A percentile compares a stretch with the other conserved stretches of the same genome.
Evolutionary conservation across 164 flowering plant genomes (phyloP).

Genomic region (Platanus orientalis): DNA sequence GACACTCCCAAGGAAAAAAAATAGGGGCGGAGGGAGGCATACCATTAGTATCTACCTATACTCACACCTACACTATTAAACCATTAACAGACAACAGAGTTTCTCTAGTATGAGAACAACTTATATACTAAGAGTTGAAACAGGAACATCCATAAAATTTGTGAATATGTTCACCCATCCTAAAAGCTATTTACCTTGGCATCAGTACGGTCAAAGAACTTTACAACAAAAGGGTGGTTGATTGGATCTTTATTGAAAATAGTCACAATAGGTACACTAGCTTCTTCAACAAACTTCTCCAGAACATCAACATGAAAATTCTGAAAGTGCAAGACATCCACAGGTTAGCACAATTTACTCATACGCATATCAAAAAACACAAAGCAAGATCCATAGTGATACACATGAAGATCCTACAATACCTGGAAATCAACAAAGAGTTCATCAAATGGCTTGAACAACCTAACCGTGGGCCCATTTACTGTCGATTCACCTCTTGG

Average conservation of each 20-base stretch:
- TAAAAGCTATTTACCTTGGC: slow-evolving; percentile 53
- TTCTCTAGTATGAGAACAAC: too few relatives aligned
- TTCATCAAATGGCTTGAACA: slow-evolving; percentile 96
- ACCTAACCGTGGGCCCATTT: slow-evolving; percentile 55
- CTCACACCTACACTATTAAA: too few relatives aligned
- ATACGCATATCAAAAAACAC: too few relatives aligned
- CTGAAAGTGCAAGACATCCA: slow-evolving; percentile 43
- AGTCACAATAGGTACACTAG: slow-evolving; percentile 64
- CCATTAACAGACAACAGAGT: too few relatives aligned
- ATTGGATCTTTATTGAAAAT: slow-evolving; percentile 58
- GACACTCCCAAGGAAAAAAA: too few relatives aligned
- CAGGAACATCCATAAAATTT: too few relatives aligned
- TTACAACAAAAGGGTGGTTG: slow-evolving; percentile 66
- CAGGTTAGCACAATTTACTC: too few relatives aligned
- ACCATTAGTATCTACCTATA: too few relatives aligned
- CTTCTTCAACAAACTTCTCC: slow-evolving; percentile 67
- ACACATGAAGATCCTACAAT: slow-evolving; percentile 4
- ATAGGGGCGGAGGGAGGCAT: too few relatives aligned
- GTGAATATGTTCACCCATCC: too few relatives aligned
- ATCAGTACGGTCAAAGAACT: slow-evolving; percentile 56
- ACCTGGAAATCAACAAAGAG: slow-evolving; percentile 81
- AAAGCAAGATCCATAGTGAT: neutral
- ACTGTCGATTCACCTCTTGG: slow-evolving; percentile 79
- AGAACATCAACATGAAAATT: slow-evolving; percentile 62
- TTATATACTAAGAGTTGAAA: too few relatives aligned